Conservation (phyloP, 2,329 filamentous ascomycete genomes). For the Colletotrichum sp. region DNA sequence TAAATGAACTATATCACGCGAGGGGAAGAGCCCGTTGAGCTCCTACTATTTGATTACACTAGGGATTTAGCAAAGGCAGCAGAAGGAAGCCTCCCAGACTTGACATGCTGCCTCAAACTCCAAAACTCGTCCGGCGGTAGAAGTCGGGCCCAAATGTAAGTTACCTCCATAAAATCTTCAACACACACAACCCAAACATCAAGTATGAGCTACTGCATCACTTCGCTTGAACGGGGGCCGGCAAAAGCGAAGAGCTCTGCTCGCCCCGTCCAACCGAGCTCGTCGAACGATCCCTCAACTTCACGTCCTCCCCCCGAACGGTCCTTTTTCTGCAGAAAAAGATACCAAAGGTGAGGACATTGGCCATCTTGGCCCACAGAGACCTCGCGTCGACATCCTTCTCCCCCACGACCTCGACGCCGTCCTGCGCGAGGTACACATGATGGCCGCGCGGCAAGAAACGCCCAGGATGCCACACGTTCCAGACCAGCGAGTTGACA, state of each 20-base stretch:
- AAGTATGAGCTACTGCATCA: not conserved
- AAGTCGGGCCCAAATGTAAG: not conserved
- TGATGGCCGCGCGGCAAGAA: slow-evolving; percentile 54
- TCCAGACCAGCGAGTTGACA: slow-evolving; percentile 53
- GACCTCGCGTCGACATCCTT: not conserved
- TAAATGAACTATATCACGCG: not conserved
- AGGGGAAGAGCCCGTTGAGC: not conserved
- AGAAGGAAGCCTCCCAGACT: not conserved
- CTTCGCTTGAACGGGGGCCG: not conserved
- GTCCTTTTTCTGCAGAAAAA: not conserved
- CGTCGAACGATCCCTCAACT: not conserved
- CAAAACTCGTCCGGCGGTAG: not conserved
- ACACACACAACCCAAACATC: not conserved
- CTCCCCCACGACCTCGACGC: slow-evolving; percentile 24
- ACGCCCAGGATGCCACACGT: slow-evolving; percentile 53
- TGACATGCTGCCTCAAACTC: not conserved
- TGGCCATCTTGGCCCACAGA: not conserved
- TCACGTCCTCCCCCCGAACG: not conserved
- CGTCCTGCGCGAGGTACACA: slow-evolving; percentile 55
- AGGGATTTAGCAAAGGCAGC: not conserved
- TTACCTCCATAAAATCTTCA: not conserved
- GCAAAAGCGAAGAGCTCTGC: not conserved
- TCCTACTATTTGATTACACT: not conserved
- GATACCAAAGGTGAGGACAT: not conserved
- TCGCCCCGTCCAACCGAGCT: not conserved